These are phyloP conservation scores for Metschnikowia continentalis DNA, from an alignment of 805 yeast species.

Conservation along the genomic window DNA sequence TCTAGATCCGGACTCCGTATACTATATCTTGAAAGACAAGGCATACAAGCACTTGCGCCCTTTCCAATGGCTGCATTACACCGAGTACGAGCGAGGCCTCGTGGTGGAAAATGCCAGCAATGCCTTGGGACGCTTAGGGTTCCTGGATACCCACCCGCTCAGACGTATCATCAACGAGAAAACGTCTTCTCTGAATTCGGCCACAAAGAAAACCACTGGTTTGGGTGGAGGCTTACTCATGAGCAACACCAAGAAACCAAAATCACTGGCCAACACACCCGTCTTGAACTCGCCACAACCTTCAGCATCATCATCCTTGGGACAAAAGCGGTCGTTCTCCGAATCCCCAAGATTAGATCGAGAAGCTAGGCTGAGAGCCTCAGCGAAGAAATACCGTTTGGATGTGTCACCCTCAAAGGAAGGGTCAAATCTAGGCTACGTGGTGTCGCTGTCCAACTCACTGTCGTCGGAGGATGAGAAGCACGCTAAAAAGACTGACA, in stretches of 20 bases:
- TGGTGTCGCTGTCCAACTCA: conserved; percentile 18
- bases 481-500: conserved; percentile 14
- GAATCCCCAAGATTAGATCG: conserved; percentile 19
- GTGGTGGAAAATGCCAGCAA: conserved; percentile 32
- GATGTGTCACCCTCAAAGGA: conserved; percentile 16
- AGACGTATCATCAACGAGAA: conserved; percentile 28
- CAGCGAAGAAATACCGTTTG: conserved; percentile 8
- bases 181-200: conserved; percentile 3
- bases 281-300: conserved; percentile 6
- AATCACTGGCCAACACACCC: conserved; percentile 1
- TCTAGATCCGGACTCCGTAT: conserved; percentile 6
- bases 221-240: conserved; percentile 26
- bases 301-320: conserved; percentile 3
- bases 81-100: conserved; percentile 28
- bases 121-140: conserved; percentile 41
- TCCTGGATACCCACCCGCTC: conserved; percentile 41
- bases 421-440: background rate
- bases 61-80: conserved; percentile 32
- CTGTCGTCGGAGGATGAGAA: conserved; percentile 23
- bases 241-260: conserved; percentile 15
- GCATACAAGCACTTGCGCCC: conserved; percentile 38
- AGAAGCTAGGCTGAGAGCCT: conserved; percentile 6
- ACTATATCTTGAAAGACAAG: conserved; percentile 35
- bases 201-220: conserved; percentile 17
- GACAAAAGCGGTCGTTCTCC: conserved; percentile 18